Base-by-base conservation (phyloP, 1,284 basidiomycete species). In the Boletus calvinii region DNA sequence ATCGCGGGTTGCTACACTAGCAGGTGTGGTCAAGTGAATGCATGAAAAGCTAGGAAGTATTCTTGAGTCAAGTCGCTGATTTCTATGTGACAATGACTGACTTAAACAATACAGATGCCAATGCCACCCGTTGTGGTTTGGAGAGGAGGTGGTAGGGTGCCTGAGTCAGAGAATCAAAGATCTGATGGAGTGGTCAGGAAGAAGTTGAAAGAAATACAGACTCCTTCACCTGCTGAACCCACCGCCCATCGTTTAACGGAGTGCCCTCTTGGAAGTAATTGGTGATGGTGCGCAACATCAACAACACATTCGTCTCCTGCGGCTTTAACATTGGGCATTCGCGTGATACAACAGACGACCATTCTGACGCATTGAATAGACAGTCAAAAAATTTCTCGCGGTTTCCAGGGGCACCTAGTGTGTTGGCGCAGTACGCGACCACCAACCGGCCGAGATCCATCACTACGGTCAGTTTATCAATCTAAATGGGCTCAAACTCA, bases 391-490 rank as follows among this genome's bases (percentile, higher is more conserved):
- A 80, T 35, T 71, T 73, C 29, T 77, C 71, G 35, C 79, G 77
- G 44, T 80, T 63, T 12, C 68, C 75, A 0, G 78, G 64, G 7
- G 75, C 69, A 5, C 75, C 66, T 50, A 80, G 78, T 1, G 77
- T 72, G 6, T 77, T 73, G 3, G 84, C 79, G 39, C 79, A 85
- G 60, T 81, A 83, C 0, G 82, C 85, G n/a, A 85, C 77, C 9
- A 96, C 71, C 29, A 94, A 76, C 29, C 96, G 85, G 43, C 85
- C 78, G 8, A 98, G 77, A 65, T 99, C 96, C 62, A 99, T 83
- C 2, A 95, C 92, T 94, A 62, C 26, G 55, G 46, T 51, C 24
- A 22, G 22, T 18, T 45, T 15, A 24, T 55, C 31, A 48, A 45
- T 49, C 6, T 15, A 30, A 26, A 50, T 36, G 4, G 6, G 26